Percentiles rank a stretch among this genome's conserved stretches.
phyloP scores from a whole-genome alignment of 305 asterid species.

The Euphrasia arctica region DNA sequence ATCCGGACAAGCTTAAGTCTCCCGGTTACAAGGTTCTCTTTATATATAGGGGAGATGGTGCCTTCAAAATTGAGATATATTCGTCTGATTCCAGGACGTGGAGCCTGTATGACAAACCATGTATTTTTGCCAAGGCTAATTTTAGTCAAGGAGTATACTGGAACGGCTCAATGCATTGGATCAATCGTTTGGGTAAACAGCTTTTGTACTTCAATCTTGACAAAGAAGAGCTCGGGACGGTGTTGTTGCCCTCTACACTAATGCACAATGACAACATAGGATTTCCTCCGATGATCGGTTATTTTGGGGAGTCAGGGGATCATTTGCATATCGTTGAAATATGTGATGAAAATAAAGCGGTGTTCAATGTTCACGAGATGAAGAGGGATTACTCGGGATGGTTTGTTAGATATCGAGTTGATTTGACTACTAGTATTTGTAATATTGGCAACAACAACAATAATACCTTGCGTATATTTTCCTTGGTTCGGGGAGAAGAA shows the following conservation, averaged over 20 bases:
- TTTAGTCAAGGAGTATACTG: constrained; percentile 31
- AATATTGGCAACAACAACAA: too few relatives aligned
- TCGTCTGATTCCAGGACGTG: constrained; percentile 26
- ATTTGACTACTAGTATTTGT: background rate
- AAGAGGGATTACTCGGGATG: background rate
- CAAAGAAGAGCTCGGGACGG: too few relatives aligned
- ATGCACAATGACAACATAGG: too few relatives aligned
- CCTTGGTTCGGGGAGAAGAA: too few relatives aligned
- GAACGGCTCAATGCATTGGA: constrained; percentile 44
- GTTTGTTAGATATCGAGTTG: background rate
- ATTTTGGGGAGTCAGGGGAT: too few relatives aligned
- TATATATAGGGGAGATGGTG: background rate
- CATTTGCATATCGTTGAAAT: too few relatives aligned
- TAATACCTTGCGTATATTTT: too few relatives aligned
- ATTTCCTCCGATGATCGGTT: too few relatives aligned
- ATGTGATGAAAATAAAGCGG: too few relatives aligned
- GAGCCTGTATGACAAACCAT: constrained; percentile 29
- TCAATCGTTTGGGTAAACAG: constrained; percentile 2
- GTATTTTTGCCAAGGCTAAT: background rate
- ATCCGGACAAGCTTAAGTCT: too few relatives aligned
- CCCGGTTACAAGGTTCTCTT: too few relatives aligned
- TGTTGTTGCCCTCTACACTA: too few relatives aligned
- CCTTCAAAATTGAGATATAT: constrained; percentile 24
- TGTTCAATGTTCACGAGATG: background rate
- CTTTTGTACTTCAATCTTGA: constrained; percentile 14